Evolutionary conservation across 371 early-diverging fungal species (phyloP).

Genomic region (Nematocida sp.): DNA sequence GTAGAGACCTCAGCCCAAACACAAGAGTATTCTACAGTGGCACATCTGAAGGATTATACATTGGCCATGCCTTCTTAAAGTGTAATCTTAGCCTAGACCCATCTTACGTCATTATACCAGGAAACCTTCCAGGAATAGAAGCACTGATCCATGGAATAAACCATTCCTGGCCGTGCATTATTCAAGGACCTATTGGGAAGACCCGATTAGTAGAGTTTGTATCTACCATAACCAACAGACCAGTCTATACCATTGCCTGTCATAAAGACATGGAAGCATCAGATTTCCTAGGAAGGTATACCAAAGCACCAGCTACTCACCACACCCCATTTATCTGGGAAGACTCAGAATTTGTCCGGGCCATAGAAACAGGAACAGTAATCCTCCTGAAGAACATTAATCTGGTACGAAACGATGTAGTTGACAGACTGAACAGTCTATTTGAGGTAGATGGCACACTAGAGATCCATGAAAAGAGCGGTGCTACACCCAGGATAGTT

Average conservation of each 20-base stretch:
- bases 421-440: conserved; percentile 93
- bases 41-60: background rate
- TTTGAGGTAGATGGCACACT: conserved; percentile 67
- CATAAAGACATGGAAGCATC: conserved; percentile 91
- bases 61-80: conserved; percentile 3
- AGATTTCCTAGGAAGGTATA: conserved; percentile 78
- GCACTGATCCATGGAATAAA: conserved; percentile 14
- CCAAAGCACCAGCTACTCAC: conserved; percentile 66
- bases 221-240: conserved; percentile 67
- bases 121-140: conserved; percentile 14
- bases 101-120: conserved; percentile 34
- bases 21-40: background rate
- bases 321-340: conserved; percentile 51
- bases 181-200: conserved; percentile 73
- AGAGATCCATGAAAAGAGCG: conserved; percentile 49
- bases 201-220: conserved; percentile 88
- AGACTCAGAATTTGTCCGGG: conserved; percentile 78
- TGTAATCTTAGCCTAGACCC: conserved; percentile 6
- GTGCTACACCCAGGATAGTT: conserved; percentile 7
- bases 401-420: conserved; percentile 91
- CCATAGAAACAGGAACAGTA: conserved; percentile 77
- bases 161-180: conserved; percentile 34
- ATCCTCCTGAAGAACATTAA: conserved; percentile 99
- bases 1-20: background rate
- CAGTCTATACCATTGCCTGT: conserved; percentile 81